A percentile compares a stretch with the other conserved stretches of the same genome.
phyloP scores from a whole-genome alignment of 2,329 filamentous ascomycete genomes.

The Ascocoryne sarcoides region DNA sequence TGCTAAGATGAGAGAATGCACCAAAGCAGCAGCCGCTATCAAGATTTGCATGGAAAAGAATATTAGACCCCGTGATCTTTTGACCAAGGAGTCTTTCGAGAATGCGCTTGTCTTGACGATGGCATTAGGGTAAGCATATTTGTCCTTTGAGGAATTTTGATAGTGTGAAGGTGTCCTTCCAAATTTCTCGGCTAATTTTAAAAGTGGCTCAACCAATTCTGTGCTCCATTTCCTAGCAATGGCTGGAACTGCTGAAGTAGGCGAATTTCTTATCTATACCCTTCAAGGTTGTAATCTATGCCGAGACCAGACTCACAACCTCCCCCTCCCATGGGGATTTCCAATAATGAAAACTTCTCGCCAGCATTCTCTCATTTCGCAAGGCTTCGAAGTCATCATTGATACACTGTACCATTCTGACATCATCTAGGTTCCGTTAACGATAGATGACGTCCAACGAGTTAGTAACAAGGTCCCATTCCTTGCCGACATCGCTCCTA shows the following conservation, averaged over 20 bases:
- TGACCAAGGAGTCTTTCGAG: conserved; percentile 61
- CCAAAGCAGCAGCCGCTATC: conserved; percentile 59
- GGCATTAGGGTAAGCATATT: conserved; percentile 45
- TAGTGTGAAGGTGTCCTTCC: too few species aligned
- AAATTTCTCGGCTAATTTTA: conserved; percentile 2
- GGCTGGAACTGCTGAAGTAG: conserved; percentile 54
- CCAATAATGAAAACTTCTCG: too few species aligned
- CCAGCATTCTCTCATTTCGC: too few species aligned
- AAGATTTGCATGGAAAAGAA: conserved; percentile 60
- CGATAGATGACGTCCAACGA: conserved; percentile 60
- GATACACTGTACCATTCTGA: not conserved
- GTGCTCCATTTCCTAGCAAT: conserved; percentile 66
- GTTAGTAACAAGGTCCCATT: conserved; percentile 64
- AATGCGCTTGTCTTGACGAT: conserved; percentile 68
- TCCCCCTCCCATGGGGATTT: too few species aligned
- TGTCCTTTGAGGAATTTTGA: too few species aligned
- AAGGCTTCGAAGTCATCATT: too few species aligned
- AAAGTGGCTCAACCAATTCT: conserved; percentile 56
- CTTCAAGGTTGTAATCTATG: too few species aligned
- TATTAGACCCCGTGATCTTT: conserved; percentile 57
- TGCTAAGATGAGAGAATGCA: conserved; percentile 63
- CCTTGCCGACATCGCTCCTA: conserved; percentile 64
- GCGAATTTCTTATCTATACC: not conserved
- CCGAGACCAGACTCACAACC: too few species aligned
- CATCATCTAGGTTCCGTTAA: conserved; percentile 40